Evolutionary conservation across 441 rosid species (phyloP).

Genomic region (Kokia cookei): DNA sequence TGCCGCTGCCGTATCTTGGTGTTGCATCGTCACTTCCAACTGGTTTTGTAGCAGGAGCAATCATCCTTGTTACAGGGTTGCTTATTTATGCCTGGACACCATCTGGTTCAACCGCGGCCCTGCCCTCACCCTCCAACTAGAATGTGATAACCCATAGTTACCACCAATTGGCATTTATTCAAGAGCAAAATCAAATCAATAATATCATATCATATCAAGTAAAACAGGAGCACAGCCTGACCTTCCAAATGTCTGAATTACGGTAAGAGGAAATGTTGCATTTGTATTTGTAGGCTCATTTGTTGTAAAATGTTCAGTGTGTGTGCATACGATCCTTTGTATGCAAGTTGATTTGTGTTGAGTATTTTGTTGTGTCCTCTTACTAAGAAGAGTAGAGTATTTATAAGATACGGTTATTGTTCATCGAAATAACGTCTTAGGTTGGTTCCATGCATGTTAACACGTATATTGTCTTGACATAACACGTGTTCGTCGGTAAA

Average conservation of each 20-base stretch:
- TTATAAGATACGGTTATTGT: too few species aligned
- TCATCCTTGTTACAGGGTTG: constrained; percentile 69
- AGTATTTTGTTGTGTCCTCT: too few species aligned
- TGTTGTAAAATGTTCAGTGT: not conserved
- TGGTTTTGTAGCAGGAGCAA: constrained; percentile 77
- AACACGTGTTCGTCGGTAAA: too few species aligned
- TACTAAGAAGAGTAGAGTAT: too few species aligned
- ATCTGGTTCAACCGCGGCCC: constrained; percentile 11
- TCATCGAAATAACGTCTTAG: too few species aligned
- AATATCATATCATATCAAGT: not conserved
- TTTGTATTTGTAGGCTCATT: not conserved
- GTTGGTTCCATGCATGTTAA: too few species aligned
- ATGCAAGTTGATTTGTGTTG: not conserved
- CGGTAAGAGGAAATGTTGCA: not conserved
- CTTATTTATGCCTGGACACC: constrained; percentile 76
- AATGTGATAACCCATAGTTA: not conserved
- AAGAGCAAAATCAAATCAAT: too few species aligned
- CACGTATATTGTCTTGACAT: too few species aligned
- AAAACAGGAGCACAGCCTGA: not conserved
- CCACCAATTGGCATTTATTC: not conserved
- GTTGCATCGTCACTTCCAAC: constrained; percentile 75
- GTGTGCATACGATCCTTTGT: not conserved
- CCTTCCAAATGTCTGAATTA: not conserved
- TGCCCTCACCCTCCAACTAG: constrained; percentile 20
- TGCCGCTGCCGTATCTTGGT: constrained; percentile 81